Base-by-base conservation (phyloP, 352 stramenopile genomes). In the Globisporangium solare region DNA sequence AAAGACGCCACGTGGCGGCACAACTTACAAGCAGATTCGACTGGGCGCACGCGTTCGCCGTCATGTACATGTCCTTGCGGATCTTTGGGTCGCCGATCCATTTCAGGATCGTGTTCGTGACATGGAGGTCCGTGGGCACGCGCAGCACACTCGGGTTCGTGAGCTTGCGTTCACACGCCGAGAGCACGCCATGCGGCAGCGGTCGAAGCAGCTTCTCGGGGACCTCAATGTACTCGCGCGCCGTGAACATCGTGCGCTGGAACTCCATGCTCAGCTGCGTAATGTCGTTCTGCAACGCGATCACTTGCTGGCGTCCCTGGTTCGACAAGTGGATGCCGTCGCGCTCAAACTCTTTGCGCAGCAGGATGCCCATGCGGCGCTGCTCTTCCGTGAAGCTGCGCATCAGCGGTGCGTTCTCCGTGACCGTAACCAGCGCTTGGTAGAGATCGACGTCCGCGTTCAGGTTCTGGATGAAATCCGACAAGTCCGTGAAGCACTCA, bases 381-480 rank as follows among this genome's bases (percentile, higher is more conserved):
- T 98, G 89, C 73, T 98, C 96, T 39, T 92, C 74, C 2, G 77
- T 91, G 45, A 93, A 88, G 12, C 55, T 68, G n/a, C 63, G 51
- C 71, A 90, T 86, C 10, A 79, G 61, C 10, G 59, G 42, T 40
- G 52, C 40, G 61, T 92, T 68, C 50, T 85, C 67, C 1, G 74
- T 85, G n/a, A 98, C 83, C 0, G 60, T 62, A 21, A 69, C 66
- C 18, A 99, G 61, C n/a, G 78, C 73, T 14, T 81, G 56, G 69
- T 98, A 99, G 18, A 99, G 70, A 11, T 82, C 71, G 21, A 86
- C 70, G 65, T 99, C 93, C 13, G 84, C 83, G 76, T 98, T 98
- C 17, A 98, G 67, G 60, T 92, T 86, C 58, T 91, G 88, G 72
- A 98, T 98, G 64, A 98, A 98, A 51, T 97, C 86, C 54, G 86